Evolutionary conservation across 2,329 filamentous ascomycete species (phyloP).

Genomic region (Colletotrichum orchidophilum): DNA sequence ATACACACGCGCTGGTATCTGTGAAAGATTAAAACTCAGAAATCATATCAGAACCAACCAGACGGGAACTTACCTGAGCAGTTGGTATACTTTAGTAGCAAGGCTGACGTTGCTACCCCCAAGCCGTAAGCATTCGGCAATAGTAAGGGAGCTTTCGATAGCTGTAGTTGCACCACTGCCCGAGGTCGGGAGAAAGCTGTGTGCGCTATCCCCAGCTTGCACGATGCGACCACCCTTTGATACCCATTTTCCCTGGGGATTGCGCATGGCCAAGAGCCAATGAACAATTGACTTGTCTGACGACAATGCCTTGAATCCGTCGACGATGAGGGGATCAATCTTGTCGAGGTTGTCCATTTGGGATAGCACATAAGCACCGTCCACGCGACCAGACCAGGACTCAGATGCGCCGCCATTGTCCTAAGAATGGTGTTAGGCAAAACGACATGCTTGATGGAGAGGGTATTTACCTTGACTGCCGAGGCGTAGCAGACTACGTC

Average conservation of each 20-base stretch:
- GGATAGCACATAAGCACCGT: background rate
- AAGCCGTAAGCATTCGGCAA: constrained; percentile 18
- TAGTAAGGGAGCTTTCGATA: constrained; percentile 35
- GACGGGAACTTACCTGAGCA: background rate
- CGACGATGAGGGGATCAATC: background rate
- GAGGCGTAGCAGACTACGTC: background rate
- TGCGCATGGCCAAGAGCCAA: constrained; percentile 31
- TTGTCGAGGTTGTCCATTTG: background rate
- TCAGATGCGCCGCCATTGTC: background rate
- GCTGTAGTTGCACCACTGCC: constrained; percentile 35
- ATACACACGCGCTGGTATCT: background rate
- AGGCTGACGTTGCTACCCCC: background rate
- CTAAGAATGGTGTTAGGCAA: background rate
- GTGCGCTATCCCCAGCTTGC: constrained; percentile 36
- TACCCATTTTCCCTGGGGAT: constrained; percentile 31
- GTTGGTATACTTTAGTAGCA: background rate
- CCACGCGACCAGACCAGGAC: background rate
- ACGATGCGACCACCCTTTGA: constrained; percentile 32
- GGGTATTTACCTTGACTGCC: background rate
- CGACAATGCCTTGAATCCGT: background rate
- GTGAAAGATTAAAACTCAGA: too few relatives aligned
- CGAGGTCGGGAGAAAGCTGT: constrained; percentile 35
- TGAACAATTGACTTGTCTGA: background rate
- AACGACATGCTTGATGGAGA: background rate
- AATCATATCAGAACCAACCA: background rate